Base-by-base conservation (phyloP, 2,329 filamentous ascomycete genomes). In the Volutella citrinella region DNA sequence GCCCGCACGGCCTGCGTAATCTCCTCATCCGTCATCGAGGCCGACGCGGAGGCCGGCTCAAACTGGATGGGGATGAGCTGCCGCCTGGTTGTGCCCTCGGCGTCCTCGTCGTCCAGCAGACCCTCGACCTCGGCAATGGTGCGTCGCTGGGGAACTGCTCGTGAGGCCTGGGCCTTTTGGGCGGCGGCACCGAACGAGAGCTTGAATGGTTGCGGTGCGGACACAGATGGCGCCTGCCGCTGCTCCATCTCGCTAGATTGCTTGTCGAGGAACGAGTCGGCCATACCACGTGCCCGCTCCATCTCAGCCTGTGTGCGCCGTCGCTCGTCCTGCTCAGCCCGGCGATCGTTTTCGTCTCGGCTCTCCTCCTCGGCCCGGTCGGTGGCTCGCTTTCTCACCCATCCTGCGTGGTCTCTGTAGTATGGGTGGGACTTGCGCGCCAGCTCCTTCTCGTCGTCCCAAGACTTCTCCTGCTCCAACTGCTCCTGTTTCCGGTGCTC, bases 111-210 rank as follows among this genome's bases (percentile, higher is more conserved):
- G 65, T 97, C 93, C 46, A 98, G 72, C 1, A 98, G 72, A 19
- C 88, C 88, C 68, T 97, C 93, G 35, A 98, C 87, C 57, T 98
- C 93, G 36, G 89, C 89, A 42, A 95, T 83, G 1, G 88, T 95
- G 41, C 89, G 84, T 40, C 87, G 78, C 38, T 77, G 71, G 0
- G 77, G 67, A 11, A 72, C 71, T 1, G 66, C 65, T 24, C 72
- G 69, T 38, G 76, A 75, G 0, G 74, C 74, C 30, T 78, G 74
- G 0, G 73, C 73, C 49, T 73, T 88, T 59, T 94, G 88, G 0
- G 88, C 87, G 0, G 90, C 87, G 1, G 88, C 88, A 34, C 90
- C 90, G 17, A 97, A 82, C 3, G 89, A 95, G 37, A 97, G 76
- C 61, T 95, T 97, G 76, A 97, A 94, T 16, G 83, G 82, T 54